A percentile compares a stretch with the other conserved stretches of the same genome.
Evolutionary conservation across 352 stramenopile genomes (phyloP).

Genomic region (Pythium biforme): DNA sequence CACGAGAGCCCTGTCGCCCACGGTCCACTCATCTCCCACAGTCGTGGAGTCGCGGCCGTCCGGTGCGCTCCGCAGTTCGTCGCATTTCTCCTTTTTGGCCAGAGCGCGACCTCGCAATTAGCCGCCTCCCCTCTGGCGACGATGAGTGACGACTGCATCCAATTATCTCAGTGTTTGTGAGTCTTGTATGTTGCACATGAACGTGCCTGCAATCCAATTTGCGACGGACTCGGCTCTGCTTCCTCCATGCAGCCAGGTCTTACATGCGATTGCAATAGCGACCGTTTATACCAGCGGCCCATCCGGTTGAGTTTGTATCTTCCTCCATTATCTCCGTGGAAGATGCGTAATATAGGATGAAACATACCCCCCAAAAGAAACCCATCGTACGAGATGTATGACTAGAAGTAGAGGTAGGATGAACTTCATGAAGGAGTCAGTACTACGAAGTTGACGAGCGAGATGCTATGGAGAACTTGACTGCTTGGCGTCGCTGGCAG

Average conservation of each 20-base stretch:
- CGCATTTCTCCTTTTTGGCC: neutral
- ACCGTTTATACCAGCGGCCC: slow-evolving; percentile 82
- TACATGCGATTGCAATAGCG: slow-evolving; percentile 84
- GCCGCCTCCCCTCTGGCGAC: too few relatives aligned
- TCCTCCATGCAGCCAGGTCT: slow-evolving; percentile 68
- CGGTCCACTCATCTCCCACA: neutral
- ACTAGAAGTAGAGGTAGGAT: too few relatives aligned
- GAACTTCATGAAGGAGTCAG: too few relatives aligned
- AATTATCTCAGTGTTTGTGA: too few relatives aligned
- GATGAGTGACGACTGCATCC: too few relatives aligned
- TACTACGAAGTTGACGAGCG: too few relatives aligned
- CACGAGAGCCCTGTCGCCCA: neutral
- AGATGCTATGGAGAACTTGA: too few relatives aligned
- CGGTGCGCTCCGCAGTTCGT: neutral
- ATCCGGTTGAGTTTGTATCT: slow-evolving; percentile 84
- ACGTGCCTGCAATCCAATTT: slow-evolving; percentile 69
- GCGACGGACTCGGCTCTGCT: slow-evolving; percentile 68
- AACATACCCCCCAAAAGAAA: slow-evolving; percentile 52
- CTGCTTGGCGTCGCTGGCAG: too few relatives aligned
- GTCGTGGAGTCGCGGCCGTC: neutral
- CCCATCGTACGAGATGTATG: neutral
- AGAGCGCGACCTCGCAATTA: too few relatives aligned
- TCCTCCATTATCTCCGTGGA: slow-evolving; percentile 55
- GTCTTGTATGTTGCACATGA: slow-evolving; percentile 11
- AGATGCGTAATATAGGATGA: slow-evolving; percentile 81